Evolutionary conservation across 352 stramenopile species (phyloP), one percentile per base, ranked within the genome.

Genomic region (Phytophthora tubulina): DNA sequence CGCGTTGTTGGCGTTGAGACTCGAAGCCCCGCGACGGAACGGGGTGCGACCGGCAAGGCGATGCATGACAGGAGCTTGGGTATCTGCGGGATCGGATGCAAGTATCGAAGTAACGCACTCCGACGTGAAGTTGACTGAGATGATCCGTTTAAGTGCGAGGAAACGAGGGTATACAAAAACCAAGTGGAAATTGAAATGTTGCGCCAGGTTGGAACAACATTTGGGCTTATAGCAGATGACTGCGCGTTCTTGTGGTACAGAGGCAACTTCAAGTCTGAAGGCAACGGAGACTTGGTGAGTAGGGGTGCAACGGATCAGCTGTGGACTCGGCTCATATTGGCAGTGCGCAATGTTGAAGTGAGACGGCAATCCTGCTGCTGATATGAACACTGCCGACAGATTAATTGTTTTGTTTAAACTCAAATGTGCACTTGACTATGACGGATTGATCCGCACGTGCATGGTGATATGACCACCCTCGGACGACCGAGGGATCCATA

Each of bases 401-500:
- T 54, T 30, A 41, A 58, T 45, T 60, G 21, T 27, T 27, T 27
- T 2, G 21, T 27, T 27, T 51, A 31, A 53, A 65, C 54, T 21
- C 57, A 63, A 62, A 53, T 27, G 46, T n/a, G 17, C 4, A 45
- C 15, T 45, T 45, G 54, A 17, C 44, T 71, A 75, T 3, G 68
- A 75, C 39, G 68, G 54, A 35, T 85, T 91, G 58, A 89, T 70
- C 45, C 80, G 72, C 14, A 76, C 75, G 54, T 76, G 66, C 33
- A 91, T 81, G 35, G 80, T 77, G n/a, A 89, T 59, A 53, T 76
- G 72, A 1, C 72, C 72, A n/a, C 72, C 72, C 61, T 70, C 49
- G 1, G 72, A 76, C 15, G 72, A 76, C 27, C 67, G 61, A 41
- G 72, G 68, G 15, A 79, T 73, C 72, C 72, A 79, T 7, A 75